These are phyloP conservation scores for Candida saitoana DNA, from an alignment of 805 yeast species.

Conservation along the genomic window DNA sequence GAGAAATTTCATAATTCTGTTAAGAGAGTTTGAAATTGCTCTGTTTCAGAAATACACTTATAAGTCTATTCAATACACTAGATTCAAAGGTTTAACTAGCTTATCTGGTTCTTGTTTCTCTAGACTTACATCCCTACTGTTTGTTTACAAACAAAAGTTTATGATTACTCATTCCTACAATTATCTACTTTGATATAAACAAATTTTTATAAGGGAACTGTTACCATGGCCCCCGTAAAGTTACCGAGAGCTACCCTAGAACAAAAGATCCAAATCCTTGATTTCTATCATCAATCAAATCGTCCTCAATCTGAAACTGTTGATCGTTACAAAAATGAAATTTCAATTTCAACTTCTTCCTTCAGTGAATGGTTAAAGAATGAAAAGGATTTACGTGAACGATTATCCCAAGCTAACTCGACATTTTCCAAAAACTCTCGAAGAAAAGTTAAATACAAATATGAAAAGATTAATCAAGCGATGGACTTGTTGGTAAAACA, in stretches of 20 bases:
- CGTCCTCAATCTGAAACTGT: conserved; percentile 59
- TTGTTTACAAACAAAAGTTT: too few relatives aligned
- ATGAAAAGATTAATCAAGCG: conserved; percentile 54
- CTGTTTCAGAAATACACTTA: too few relatives aligned
- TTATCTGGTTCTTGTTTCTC: too few relatives aligned
- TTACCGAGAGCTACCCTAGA: conserved; percentile 54
- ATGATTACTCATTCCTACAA: too few relatives aligned
- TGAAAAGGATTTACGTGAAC: conserved; percentile 46
- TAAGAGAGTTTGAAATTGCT: not conserved
- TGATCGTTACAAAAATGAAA: conserved; percentile 45
- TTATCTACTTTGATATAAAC: too few relatives aligned
- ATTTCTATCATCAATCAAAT: conserved; percentile 44
- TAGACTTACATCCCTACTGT: too few relatives aligned
- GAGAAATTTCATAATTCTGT: not conserved
- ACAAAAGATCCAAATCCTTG: conserved; percentile 54
- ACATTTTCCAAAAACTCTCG: conserved; percentile 32
- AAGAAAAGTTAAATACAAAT: conserved; percentile 49
- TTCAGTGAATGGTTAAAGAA: conserved; percentile 60
- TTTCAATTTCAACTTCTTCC: conserved; percentile 56
- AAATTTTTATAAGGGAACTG: too few relatives aligned
- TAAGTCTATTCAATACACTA: too few relatives aligned
- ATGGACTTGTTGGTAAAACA: conserved; percentile 53
- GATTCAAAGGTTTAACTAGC: too few relatives aligned
- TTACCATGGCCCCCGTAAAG: conserved; percentile 8
- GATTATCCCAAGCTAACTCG: conserved; percentile 36